A percentile compares a stretch with the other conserved stretches of the same genome.
Evolutionary conservation across 768 basidiomycete genomes (phyloP).

Genomic region (Brasilioporus rufonigricans): DNA sequence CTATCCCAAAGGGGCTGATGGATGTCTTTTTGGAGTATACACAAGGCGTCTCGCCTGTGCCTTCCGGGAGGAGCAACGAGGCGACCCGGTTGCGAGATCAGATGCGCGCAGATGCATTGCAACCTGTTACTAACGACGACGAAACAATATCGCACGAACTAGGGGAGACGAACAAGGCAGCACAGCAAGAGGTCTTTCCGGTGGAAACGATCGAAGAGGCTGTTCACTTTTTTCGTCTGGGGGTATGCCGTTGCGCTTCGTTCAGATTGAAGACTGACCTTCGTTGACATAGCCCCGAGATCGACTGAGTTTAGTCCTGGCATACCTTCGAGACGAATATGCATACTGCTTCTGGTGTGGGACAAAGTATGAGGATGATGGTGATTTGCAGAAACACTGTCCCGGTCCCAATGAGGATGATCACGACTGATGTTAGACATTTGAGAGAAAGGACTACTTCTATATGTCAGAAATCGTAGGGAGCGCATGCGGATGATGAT

Average conservation of each 20-base stretch:
- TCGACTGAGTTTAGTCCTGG: slow-evolving; percentile 62
- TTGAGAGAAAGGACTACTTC: neutral
- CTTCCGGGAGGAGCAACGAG: slow-evolving; percentile 18
- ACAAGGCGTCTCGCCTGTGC: slow-evolving; percentile 11
- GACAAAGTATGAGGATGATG: slow-evolving; percentile 59
- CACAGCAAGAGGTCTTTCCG: slow-evolving; percentile 39
- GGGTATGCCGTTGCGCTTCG: slow-evolving; percentile 39
- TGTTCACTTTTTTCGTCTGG: slow-evolving; percentile 61
- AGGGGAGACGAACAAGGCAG: slow-evolving; percentile 15
- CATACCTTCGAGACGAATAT: slow-evolving; percentile 71
- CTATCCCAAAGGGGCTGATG: slow-evolving; percentile 65
- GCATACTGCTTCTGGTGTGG: slow-evolving; percentile 91
- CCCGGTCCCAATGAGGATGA: slow-evolving; percentile 76
- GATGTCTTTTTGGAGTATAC: slow-evolving; percentile 51
- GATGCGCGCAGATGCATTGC: slow-evolving; percentile 74
- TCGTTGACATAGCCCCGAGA: slow-evolving; percentile 57
- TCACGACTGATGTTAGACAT: slow-evolving; percentile 58
- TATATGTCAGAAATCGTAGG: slow-evolving; percentile 3
- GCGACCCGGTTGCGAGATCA: slow-evolving; percentile 59
- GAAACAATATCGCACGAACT: slow-evolving; percentile 30
- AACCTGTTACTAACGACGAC: slow-evolving; percentile 37
- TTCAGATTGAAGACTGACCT: slow-evolving; percentile 11
- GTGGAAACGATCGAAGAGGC: slow-evolving; percentile 65
- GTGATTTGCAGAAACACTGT: slow-evolving; percentile 63
- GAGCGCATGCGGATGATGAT: slow-evolving; percentile 27